Percentiles rank a stretch among this genome's conserved stretches.
Conservation (phyloP, 371 early-diverging fungal genomes). For the Mucor indicus region DNA sequence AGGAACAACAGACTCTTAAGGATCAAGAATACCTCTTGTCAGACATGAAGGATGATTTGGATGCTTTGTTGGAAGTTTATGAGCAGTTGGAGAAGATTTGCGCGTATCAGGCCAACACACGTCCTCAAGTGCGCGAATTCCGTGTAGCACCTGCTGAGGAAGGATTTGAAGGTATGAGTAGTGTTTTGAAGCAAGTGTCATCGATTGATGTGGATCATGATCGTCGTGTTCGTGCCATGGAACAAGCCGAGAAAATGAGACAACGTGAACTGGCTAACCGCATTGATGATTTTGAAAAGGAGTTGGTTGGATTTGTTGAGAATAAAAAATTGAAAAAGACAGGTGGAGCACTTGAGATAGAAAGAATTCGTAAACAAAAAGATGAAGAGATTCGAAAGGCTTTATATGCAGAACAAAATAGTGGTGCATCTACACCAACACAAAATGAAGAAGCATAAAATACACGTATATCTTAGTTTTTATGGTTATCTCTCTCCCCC, state of each 20-base stretch:
- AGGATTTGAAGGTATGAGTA: slow-evolving; percentile 51
- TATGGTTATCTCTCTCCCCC: too few relatives aligned
- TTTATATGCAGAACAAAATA: slow-evolving; percentile 43
- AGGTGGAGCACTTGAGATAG: slow-evolving; percentile 71
- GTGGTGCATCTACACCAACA: too few relatives aligned
- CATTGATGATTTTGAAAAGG: slow-evolving; percentile 73
- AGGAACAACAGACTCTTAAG: slow-evolving; percentile 78
- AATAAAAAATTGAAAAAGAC: slow-evolving; percentile 65
- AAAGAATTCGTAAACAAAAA: slow-evolving; percentile 64
- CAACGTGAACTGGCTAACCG: slow-evolving; percentile 65
- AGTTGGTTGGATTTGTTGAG: slow-evolving; percentile 64
- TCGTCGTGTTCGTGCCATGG: slow-evolving; percentile 70
- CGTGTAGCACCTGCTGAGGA: slow-evolving; percentile 64
- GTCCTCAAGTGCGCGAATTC: slow-evolving; percentile 47
- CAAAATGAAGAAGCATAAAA: too few relatives aligned
- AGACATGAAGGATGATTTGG: slow-evolving; percentile 69
- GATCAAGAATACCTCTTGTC: slow-evolving; percentile 71
- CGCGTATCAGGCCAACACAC: slow-evolving; percentile 51
- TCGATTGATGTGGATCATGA: slow-evolving; percentile 69
- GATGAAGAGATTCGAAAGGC: slow-evolving; percentile 60
- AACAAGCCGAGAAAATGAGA: slow-evolving; percentile 69
- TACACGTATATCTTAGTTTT: too few relatives aligned
- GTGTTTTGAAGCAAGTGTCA: slow-evolving; percentile 69
- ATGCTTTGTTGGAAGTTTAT: slow-evolving; percentile 60
- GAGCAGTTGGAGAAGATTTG: slow-evolving; percentile 66